Base-by-base conservation (phyloP, 352 stramenopile genomes). In the Globisporangium cystogenes region DNA sequence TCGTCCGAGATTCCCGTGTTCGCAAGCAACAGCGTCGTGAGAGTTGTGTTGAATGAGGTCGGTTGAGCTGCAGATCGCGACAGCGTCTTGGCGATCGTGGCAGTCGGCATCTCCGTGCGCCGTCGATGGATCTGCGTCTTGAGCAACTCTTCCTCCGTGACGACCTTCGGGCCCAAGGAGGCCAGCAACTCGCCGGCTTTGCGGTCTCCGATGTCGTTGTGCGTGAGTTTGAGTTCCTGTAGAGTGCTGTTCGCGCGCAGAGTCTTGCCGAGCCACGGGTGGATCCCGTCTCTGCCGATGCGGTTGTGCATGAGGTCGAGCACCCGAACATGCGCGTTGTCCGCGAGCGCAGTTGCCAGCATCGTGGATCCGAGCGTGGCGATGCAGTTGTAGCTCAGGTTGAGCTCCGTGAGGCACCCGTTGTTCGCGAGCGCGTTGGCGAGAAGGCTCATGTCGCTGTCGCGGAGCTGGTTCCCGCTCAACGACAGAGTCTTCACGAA, bases 331-430 rank as follows among this genome's bases (percentile, higher is more conserved):
- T 67, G 53, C 0, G 42, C 36, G 42, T 91, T 86, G 14, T 64
- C 54, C 6, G 43, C 48, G 24, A 91, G 46, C 15, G 68, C 71
- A 24, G 73, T 77, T 21, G 78, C 81, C 18, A 91, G 57, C 2
- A 73, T 60, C 15, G 66, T 74, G 15, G 78, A 88, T 1, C 81
- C 81, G 21, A 74, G 50, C 16, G 68, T 68, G 0, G 60, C 57
- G 40, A 91, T 80, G 52, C 56, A 62, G 56, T 91, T 91, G 67
- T 91, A 91, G 55, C 76, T 88, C 18, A 91, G 60, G 24, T 76
- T 70, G 41, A 91, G 72, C 40, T 82, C 65, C 33, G 59, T 50
- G 7, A 86, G 60, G 41, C 71, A 75, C 1, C 44, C 55, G 47
- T 88, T 88, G 51, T 80, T 64, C 8, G 68, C 51, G n/a, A 91